Base-by-base conservation (phyloP, 2,329 filamentous ascomycete species). In the Diplocarpon rosae region DNA sequence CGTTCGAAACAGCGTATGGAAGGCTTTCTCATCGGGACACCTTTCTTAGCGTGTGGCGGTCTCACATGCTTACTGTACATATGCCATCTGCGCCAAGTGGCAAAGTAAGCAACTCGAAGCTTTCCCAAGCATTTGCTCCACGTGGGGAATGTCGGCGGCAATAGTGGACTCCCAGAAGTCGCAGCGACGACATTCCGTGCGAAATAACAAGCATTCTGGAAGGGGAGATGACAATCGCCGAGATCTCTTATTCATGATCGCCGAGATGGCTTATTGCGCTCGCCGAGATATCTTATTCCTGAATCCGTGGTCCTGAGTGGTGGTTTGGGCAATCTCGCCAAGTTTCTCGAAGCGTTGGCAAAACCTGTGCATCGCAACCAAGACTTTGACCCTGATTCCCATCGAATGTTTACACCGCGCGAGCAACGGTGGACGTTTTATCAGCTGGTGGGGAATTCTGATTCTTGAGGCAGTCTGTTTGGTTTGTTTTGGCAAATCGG, bases 241-340 rank as follows among this genome's bases (percentile, higher is more conserved):
- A 39, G 35, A 39, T 17, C 32, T 20, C 10, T 33, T 27, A 13
- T 39, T 32, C 20, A 8, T 28, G n/a, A 24, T 44, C 29, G 42
- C 36, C 35, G 36, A 39, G 35, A 39, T 17, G 33, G 13, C 10
- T 33, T 27, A 44, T 28, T 33, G n/a, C 17, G 30, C 39, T 44
- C 29, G 42, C 36, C 35, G 36, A 39, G 35, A 39, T 17, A 38
- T 20, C 10, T 33, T 27, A 13, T 39, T 32, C 20, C 12, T 28
- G n/a, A 24, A 17, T 32, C 12, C 17, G 12, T 12, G 20, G 12
- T 24, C 9, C 34, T 43, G 28, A 37, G 36, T 39, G 42, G 42
- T 33, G 13, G 15, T 44, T 44, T 44, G 31, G 30, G 15, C 28
- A 20, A 15, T 24, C 1, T 32, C 7, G 36, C 36, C 28, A 44